Conservation (phyloP, 179 eudicot genomes). For the Beta lomatogona region DNA sequence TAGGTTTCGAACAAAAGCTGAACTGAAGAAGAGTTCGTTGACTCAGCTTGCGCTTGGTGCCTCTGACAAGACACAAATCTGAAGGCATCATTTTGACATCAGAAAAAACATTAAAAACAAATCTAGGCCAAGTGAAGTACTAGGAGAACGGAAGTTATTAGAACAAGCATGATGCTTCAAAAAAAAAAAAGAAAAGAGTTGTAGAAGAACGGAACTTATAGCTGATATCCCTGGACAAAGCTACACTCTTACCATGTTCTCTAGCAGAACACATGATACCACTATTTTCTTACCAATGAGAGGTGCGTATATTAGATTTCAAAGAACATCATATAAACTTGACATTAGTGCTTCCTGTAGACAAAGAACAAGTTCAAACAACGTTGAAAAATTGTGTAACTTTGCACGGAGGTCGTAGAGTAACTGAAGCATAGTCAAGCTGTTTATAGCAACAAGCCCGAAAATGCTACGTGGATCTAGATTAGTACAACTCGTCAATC, state of each 20-base stretch:
- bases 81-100: conserved; percentile 31
- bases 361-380: background rate
- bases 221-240: background rate
- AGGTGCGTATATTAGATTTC: background rate
- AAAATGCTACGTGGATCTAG: background rate
- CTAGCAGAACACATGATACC: background rate
- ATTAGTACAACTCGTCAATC: background rate
- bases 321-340: background rate
- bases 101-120: conserved; percentile 11
- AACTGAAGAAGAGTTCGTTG: conserved; percentile 85
- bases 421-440: background rate
- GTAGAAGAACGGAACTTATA: too few species aligned
- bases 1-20: conserved; percentile 50
- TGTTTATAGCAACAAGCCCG: background rate
- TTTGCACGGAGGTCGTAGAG: background rate
- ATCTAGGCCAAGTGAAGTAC: background rate
- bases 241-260: too few species aligned
- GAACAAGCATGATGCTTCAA: conserved; percentile 1
- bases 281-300: background rate
- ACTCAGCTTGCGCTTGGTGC: conserved; percentile 74
- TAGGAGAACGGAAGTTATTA: background rate
- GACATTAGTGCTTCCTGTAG: background rate
- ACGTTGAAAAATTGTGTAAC: background rate
- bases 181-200: background rate
- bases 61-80: conserved; percentile 78